Evolutionary conservation across 768 basidiomycete species (phyloP), one percentile per base, ranked within the genome.

Genomic region (Russula olivacea): DNA sequence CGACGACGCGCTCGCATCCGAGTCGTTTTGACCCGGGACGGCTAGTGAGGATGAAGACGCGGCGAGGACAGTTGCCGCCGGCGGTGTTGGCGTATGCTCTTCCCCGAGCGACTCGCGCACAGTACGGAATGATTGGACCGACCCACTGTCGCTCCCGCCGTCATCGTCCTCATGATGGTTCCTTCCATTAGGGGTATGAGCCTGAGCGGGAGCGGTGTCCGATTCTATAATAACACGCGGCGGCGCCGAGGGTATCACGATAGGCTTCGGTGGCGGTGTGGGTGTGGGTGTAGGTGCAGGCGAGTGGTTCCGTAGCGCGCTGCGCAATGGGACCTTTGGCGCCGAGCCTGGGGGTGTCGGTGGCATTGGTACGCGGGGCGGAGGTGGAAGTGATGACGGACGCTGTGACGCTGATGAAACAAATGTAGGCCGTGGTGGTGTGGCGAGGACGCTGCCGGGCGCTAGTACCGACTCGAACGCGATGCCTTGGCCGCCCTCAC

Each of bases 41-140:
- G 21, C 57, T 8, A 69, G 66, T 5, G 68, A 10, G 3, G 53
- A 17, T 5, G 52, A 41, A 21, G 55, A 45, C 12, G 28, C 3
- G 7, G 36, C 43, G 45, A n/a, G 10, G 4, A 15, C 30, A 3
- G 25, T 61, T 28, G 21, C 58, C 30, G 43, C 53, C 34, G 45
- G 48, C 10, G 59, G 59, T 30, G 52, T 60, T 30, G 38, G 61
- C 43, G 25, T 36, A 57, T 72, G 68, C 4, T 69, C 70, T 9
- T 76, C 76, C 30, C 78, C 75, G 49, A 83, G 75, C 32, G 71
- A 75, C 70, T 89, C 88, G 51, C 78, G 77, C 5, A 79, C 86
- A 0, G 88, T 88, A 68, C 83, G 86, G 64, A 87, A 89, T 50
- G 86, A 85, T 23, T 82, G 84, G 4, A 83, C 76, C 8, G 83